Conservation (phyloP, 345 rosid genomes). For the Gossypium bickii region DNA sequence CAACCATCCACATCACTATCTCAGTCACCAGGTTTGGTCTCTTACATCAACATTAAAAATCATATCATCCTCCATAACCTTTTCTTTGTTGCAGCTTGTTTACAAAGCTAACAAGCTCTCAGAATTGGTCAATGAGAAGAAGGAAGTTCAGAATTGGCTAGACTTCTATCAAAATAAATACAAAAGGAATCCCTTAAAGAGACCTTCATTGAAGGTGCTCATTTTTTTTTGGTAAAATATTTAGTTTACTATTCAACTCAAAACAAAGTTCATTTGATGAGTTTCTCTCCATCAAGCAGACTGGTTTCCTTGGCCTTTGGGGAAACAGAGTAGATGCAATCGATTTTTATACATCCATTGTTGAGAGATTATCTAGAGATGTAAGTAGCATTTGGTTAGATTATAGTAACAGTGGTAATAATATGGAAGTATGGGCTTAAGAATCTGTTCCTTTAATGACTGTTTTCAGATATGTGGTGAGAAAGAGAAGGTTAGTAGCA, state of each 20-base stretch:
- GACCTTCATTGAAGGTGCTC: slow-evolving; percentile 54
- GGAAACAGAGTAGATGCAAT: slow-evolving; percentile 75
- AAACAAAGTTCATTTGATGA: background rate
- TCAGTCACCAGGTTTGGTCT: slow-evolving; percentile 69
- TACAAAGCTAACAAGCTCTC: slow-evolving; percentile 70
- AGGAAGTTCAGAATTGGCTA: slow-evolving; percentile 72
- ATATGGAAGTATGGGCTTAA: background rate
- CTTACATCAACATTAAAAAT: background rate
- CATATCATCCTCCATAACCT: background rate
- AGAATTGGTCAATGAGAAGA: slow-evolving; percentile 54
- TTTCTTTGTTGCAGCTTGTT: slow-evolving; percentile 52
- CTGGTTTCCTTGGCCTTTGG: slow-evolving; percentile 68
- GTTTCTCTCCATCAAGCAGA: slow-evolving; percentile 35
- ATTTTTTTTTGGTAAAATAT: background rate
- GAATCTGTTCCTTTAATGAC: slow-evolving; percentile 5
- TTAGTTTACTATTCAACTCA: too few species aligned
- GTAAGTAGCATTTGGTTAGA: slow-evolving; percentile 31
- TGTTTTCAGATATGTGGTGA: slow-evolving; percentile 55
- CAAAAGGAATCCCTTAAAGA: slow-evolving; percentile 52
- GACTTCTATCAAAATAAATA: slow-evolving; percentile 74
- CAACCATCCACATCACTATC: slow-evolving; percentile 82
- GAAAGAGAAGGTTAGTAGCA: slow-evolving; percentile 50
- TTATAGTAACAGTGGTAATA: background rate
- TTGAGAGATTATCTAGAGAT: slow-evolving; percentile 51
- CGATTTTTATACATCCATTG: slow-evolving; percentile 53